phyloP scores from a whole-genome alignment of 257 asterid species.

The Primulina tabacum region DNA sequence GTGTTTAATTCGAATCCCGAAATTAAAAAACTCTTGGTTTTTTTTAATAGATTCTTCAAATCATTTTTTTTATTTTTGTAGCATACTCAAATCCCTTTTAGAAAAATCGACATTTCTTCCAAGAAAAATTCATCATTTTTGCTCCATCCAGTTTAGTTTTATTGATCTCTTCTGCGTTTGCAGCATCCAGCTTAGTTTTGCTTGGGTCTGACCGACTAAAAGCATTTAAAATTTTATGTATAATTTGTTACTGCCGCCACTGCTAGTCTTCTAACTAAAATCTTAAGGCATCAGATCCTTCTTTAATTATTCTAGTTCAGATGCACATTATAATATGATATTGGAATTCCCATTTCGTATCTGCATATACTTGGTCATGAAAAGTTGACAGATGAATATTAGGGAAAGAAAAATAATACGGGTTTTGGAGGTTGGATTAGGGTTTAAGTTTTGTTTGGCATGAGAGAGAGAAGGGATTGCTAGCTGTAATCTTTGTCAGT shows the following conservation, averaged over 20 bases:
- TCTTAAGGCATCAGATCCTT: too few relatives aligned
- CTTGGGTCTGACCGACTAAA: too few relatives aligned
- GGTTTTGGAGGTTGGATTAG: conserved; percentile 28
- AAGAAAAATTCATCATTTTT: too few relatives aligned
- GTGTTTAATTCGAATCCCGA: too few relatives aligned
- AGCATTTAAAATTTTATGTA: too few relatives aligned
- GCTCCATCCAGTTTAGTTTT: too few relatives aligned
- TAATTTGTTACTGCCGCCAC: too few relatives aligned
- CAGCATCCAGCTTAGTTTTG: too few relatives aligned
- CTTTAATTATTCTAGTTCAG: neutral
- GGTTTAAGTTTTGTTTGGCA: conserved; percentile 61
- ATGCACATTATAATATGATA: too few relatives aligned
- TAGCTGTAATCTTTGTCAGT: conserved; percentile 76
- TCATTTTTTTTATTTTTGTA: neutral
- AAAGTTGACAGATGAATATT: neutral
- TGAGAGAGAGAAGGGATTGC: conserved; percentile 43
- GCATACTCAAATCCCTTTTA: neutral
- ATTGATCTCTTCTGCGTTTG: too few relatives aligned
- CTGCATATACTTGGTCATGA: neutral
- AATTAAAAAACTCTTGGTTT: neutral
- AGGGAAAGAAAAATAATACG: neutral
- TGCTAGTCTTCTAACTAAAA: too few relatives aligned
- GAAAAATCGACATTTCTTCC: neutral
- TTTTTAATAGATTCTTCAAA: neutral
- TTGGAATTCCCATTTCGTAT: neutral